A percentile compares a stretch with the other conserved stretches of the same genome.
phyloP scores from a whole-genome alignment of 257 asterid species.

The Solanum okadae region DNA sequence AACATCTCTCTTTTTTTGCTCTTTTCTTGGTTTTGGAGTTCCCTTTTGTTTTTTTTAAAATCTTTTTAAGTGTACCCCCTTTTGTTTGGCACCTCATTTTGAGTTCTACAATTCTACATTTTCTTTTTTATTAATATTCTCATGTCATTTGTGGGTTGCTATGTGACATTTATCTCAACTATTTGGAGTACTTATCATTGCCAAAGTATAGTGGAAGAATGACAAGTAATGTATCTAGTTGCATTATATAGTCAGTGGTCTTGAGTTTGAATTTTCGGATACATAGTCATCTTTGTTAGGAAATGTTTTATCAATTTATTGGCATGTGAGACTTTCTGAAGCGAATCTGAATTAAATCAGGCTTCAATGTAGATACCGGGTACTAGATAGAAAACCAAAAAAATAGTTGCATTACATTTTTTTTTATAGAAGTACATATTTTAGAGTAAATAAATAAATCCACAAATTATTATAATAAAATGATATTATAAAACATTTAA shows the following conservation, averaged over 20 bases:
- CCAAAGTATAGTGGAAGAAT: neutral
- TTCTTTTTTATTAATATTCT: neutral
- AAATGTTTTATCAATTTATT: too few species aligned
- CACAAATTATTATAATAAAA: neutral
- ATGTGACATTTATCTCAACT: conserved; percentile 8
- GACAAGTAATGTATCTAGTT: neutral
- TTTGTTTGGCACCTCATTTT: conserved; percentile 16
- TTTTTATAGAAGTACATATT: neutral
- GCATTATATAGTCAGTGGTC: too few species aligned
- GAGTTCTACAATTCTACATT: conserved; percentile 13
- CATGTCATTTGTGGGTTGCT: neutral
- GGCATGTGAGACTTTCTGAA: too few species aligned
- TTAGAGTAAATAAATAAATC: neutral
- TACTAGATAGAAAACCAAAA: too few species aligned
- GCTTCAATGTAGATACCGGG: rapidly evolving
- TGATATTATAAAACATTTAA: neutral
- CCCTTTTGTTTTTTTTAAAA: conserved; percentile 7
- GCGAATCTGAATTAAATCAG: too few species aligned
- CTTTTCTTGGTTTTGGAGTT: neutral
- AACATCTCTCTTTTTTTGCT: neutral
- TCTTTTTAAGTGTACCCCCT: conserved; percentile 15
- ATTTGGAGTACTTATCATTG: neutral
- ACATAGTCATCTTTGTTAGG: rapidly evolving
- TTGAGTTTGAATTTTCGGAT: too few species aligned
- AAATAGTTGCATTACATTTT: too few species aligned